Base-by-base conservation (phyloP, 2,329 filamentous ascomycete species). In the Lachnum nothofagi region DNA sequence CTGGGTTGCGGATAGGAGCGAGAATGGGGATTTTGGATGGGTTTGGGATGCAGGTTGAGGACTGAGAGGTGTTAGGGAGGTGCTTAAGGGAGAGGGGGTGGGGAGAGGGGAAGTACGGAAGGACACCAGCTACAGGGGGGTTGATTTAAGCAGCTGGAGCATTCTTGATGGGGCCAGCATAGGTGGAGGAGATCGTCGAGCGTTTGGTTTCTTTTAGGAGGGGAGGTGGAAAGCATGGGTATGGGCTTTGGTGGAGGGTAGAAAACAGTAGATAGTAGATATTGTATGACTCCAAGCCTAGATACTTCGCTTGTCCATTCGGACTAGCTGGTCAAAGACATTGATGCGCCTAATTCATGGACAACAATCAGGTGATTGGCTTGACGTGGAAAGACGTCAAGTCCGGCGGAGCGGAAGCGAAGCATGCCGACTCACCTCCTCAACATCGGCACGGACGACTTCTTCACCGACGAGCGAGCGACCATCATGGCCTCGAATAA, bases 31-130 rank as follows among this genome's bases (percentile, higher is more conserved):
- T 60, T 0, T 53, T 46, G 48, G 72, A 62, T 14, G 67, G 63
- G 52, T 79, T 79, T 19, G 78, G 77, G 1, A 80, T 72, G 59
- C 78, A 81, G 0, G 73, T 71, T 63, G 71, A 75, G 4, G 76
- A 59, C 58, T 42, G 25, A 25, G 6, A 3, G 23, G 22, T 23
- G 29, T 50, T 19, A 47, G 49, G 17, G 46, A 14, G 12, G 5
- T 12, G 9, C 34, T 10, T 19, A 31, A 16, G 10, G 5, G 17
- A 34, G 20, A 14, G 35, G 46, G 8, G 35, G 6, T 12, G 10
- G 5, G 17, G 35, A 17, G 10, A 33, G 46, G 8, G 35, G 6
- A 10, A 20, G 9, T 54, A 60, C 60, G 7, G 45, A 39, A 5
- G 61, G 57, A 42, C 61, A 63, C 61, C 61, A 63, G 20, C 52